Conservation (phyloP, 1,139 yeast genomes). For the Geotrichum bryndzae region DNA sequence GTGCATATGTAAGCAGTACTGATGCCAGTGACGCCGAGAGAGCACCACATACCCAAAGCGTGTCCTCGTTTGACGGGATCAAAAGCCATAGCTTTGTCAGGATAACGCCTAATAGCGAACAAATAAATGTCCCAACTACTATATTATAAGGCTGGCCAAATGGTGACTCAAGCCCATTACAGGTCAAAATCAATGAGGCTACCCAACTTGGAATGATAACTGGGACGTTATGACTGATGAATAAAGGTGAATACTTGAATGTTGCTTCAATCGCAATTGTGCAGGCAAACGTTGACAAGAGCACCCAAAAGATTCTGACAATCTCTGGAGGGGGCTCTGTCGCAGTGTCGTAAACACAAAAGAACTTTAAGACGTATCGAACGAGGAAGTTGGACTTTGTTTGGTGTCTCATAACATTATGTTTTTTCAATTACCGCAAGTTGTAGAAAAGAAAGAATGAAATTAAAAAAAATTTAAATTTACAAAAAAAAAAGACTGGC, state of each 20-base stretch:
- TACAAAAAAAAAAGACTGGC: not conserved
- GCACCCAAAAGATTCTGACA: slow-evolving; percentile 23
- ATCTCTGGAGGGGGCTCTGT: slow-evolving; percentile 13
- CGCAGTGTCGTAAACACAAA: slow-evolving; percentile 1
- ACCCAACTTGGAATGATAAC: slow-evolving; percentile 55
- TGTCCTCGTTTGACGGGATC: slow-evolving; percentile 27
- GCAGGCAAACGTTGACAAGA: slow-evolving; percentile 45
- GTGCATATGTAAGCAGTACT: slow-evolving; percentile 48
- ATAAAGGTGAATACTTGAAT: slow-evolving; percentile 44
- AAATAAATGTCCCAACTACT: slow-evolving; percentile 50
- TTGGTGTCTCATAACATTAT: not conserved
- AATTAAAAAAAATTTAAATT: not conserved
- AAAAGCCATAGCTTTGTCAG: slow-evolving; percentile 53
- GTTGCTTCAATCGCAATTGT: slow-evolving; percentile 48
- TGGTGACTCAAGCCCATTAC: slow-evolving; percentile 53
- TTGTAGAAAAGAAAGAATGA: slow-evolving; percentile 5
- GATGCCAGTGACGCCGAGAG: slow-evolving; percentile 53
- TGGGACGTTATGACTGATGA: slow-evolving; percentile 45
- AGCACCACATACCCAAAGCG: slow-evolving; percentile 58
- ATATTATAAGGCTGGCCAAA: slow-evolving; percentile 63
- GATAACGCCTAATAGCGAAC: slow-evolving; percentile 51
- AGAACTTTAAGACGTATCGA: not conserved
- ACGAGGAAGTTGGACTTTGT: not conserved
- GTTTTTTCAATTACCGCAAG: not conserved
- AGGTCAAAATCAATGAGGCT: slow-evolving; percentile 58